Conservation (phyloP, 2,329 filamentous ascomycete species). For the Aspergillus unguis region DNA sequence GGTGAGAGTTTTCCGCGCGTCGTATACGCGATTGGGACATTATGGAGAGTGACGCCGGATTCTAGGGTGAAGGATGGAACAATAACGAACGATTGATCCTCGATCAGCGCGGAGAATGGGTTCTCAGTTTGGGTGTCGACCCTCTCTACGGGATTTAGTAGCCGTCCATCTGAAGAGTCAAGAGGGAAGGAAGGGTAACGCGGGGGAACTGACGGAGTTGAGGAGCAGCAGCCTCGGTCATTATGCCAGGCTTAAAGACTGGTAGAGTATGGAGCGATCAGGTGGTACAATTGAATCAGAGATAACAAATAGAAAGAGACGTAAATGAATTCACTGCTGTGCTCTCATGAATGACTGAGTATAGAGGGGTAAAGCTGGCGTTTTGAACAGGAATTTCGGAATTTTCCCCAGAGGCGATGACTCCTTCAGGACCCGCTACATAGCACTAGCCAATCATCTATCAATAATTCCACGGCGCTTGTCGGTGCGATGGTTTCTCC, state of each 20-base stretch:
- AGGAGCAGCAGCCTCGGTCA: conserved; percentile 24
- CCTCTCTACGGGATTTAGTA: conserved; percentile 57
- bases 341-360: conserved; percentile 1
- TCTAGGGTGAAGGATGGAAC: conserved; percentile 90
- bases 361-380: not conserved
- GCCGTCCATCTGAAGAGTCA: conserved; percentile 27
- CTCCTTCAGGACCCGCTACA: conserved; percentile 7
- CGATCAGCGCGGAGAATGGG: conserved; percentile 80
- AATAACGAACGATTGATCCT: conserved; percentile 80
- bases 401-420: conserved; percentile 4
- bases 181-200: conserved; percentile 6
- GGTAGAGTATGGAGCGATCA: not conserved
- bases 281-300: not conserved
- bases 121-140: conserved; percentile 74
- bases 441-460: not conserved
- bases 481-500: not conserved
- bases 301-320: not conserved
- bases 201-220: conserved; percentile 39
- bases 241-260: conserved; percentile 11
- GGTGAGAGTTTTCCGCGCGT: conserved; percentile 58
- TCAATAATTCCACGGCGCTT: not conserved
- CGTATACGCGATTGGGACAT: conserved; percentile 67
- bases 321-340: not conserved
- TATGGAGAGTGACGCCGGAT: conserved; percentile 77
- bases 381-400: not conserved